A percentile compares a stretch with the other conserved stretches of the same genome.
Evolutionary conservation across 2,329 filamentous ascomycete genomes (phyloP).

Genomic region (Fonsecaea multimorphosa): DNA sequence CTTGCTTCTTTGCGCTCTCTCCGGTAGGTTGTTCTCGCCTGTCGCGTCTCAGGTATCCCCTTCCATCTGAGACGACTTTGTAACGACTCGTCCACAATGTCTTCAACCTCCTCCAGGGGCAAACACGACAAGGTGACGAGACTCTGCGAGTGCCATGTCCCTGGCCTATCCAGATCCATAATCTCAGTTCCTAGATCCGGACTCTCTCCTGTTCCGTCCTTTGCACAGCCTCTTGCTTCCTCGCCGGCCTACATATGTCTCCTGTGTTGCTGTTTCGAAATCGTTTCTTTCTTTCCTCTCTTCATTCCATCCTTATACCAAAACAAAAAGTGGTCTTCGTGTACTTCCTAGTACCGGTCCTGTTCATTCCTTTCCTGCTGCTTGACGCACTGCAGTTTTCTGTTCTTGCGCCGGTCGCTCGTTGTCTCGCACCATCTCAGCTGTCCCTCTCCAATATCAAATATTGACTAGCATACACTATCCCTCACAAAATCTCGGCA

Average conservation of each 20-base stretch:
- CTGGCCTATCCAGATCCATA: conserved; percentile 34
- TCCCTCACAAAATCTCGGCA: conserved; percentile 6
- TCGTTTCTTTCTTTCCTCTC: conserved; percentile 21
- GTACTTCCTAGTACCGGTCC: conserved; percentile 26
- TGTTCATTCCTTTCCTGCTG: conserved; percentile 36
- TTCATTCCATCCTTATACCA: conserved; percentile 33
- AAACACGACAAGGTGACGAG: conserved; percentile 32
- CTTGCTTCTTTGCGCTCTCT: conserved; percentile 2
- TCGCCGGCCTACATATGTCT: conserved; percentile 33
- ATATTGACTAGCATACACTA: conserved; percentile 6
- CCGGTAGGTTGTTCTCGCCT: conserved; percentile 19
- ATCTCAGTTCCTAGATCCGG: conserved; percentile 27
- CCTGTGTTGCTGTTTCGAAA: conserved; percentile 24
- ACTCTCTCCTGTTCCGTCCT: conserved; percentile 14
- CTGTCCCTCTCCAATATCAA: conserved; percentile 11
- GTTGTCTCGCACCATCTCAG: conserved; percentile 27
- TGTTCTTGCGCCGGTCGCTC: conserved; percentile 38
- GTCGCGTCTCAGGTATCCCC: conserved; percentile 21
- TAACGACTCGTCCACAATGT: conserved; percentile 23
- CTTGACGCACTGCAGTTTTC: conserved; percentile 37
- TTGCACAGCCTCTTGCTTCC: conserved; percentile 18
- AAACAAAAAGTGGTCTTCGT: conserved; percentile 20
- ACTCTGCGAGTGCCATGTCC: conserved; percentile 33
- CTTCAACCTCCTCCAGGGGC: conserved; percentile 31
- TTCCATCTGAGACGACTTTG: conserved; percentile 31